phyloP scores from a whole-genome alignment of 805 yeast genomes.

The Zygosaccharomyces rouxii region DNA sequence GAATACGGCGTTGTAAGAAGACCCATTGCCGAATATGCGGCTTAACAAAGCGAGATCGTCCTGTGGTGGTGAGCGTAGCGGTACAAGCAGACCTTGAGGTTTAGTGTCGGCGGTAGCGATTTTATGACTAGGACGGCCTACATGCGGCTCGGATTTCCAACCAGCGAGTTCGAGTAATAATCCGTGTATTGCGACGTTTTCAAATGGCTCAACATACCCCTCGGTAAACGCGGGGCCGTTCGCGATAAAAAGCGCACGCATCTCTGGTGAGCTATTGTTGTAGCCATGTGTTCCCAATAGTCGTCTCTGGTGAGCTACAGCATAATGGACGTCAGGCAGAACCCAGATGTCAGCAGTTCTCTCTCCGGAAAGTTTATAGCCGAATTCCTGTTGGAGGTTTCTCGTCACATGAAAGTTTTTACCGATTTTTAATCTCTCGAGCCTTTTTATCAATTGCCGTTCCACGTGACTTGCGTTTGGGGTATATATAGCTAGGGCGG shows the following conservation, averaged over 20 bases:
- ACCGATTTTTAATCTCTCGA: background rate
- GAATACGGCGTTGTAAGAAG: slow-evolving; percentile 22
- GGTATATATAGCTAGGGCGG: slow-evolving; percentile 15
- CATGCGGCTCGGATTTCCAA: no score
- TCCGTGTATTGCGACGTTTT: slow-evolving; percentile 53
- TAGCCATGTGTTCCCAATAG: slow-evolving; percentile 78
- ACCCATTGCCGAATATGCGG: slow-evolving; percentile 44
- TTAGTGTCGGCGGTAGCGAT: background rate
- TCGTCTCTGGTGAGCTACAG: background rate
- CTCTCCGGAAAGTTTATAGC: background rate
- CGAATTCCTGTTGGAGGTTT: background rate
- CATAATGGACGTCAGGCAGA: slow-evolving; percentile 75
- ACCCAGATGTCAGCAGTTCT: slow-evolving; percentile 78
- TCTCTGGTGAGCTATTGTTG: slow-evolving; percentile 66
- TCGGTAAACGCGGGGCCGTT: slow-evolving; percentile 70
- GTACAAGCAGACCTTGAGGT: background rate
- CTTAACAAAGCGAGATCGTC: slow-evolving; percentile 60
- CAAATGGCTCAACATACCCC: slow-evolving; percentile 50
- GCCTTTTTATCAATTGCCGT: background rate
- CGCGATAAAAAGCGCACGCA: slow-evolving; percentile 80
- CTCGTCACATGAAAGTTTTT: background rate
- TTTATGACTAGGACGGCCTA: no score
- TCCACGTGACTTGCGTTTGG: background rate
- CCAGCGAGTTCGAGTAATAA: slow-evolving; percentile 1
- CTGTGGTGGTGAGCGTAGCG: no score